phyloP scores from a whole-genome alignment of 768 basidiomycete genomes.

The Phaeotremella skinneri region DNA sequence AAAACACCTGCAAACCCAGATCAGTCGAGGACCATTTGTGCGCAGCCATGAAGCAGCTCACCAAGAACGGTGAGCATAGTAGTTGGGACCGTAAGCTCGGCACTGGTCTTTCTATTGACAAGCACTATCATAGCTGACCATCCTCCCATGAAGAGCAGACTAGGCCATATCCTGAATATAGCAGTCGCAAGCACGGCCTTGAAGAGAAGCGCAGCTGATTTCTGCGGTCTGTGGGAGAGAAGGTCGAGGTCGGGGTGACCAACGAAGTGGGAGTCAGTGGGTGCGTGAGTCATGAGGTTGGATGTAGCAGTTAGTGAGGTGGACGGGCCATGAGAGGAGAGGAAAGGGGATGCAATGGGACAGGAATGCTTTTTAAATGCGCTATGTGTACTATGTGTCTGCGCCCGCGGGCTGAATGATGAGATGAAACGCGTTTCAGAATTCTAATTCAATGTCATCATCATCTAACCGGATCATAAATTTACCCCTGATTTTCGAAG shows the following conservation, averaged over 20 bases:
- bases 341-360: too few relatives aligned
- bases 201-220: conserved; percentile 17
- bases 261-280: conserved; percentile 26
- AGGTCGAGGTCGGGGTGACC: conserved; percentile 22
- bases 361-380: too few relatives aligned
- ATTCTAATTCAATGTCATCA: too few relatives aligned
- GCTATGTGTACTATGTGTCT: too few relatives aligned
- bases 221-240: conserved; percentile 24
- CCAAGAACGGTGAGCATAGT: conserved; percentile 45
- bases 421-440: background rate
- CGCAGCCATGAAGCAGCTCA: conserved; percentile 4
- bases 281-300: conserved; percentile 23
- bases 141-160: conserved; percentile 36
- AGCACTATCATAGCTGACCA: conserved; percentile 35
- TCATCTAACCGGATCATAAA: too few relatives aligned
- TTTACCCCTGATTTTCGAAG: too few relatives aligned
- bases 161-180: conserved; percentile 38
- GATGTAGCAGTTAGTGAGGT: background rate
- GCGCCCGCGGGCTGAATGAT: too few relatives aligned
- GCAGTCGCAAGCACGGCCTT: conserved; percentile 38
- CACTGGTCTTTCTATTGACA: conserved; percentile 35
- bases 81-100: conserved; percentile 34
- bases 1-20: conserved; percentile 31
- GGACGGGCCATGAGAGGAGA: too few relatives aligned
- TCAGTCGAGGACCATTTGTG: background rate